Base-by-base conservation (phyloP, 257 asterid species). In the Capsicum baccatum region DNA sequence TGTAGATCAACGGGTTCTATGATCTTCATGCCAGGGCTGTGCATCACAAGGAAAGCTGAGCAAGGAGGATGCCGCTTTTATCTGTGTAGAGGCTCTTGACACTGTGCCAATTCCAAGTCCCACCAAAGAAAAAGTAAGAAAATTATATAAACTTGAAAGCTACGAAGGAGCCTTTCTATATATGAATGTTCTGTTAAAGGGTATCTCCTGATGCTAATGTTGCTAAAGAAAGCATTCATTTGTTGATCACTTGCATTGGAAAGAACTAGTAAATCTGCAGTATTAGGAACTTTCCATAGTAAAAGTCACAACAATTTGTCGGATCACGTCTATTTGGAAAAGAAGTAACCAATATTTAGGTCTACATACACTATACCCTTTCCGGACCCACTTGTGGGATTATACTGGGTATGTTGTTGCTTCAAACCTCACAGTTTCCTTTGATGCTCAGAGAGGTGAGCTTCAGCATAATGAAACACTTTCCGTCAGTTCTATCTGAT, bases 1-100 rank as follows among this genome's bases (percentile, higher is more conserved):
- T 5, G 2, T 52, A 14, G 26, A 55, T 78, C 62, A 66, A 59
- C 62, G 58, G 48, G 59, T 64, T 76, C n/a, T 6, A 83, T 74
- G 70, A 33, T 78, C 35, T 83, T 16, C 66, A 74, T 89, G 85
- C 59, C 92, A 96, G 99, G 98, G 95, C 9, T 54, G 94, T 87
- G 92, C 98, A 54, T 89, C 87, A 52, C 89, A 85, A 83, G 98
- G 99, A 82, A 91, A 92, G 79, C 93, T 94, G 78, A 94, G 97
- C 92, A 94, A 96, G 89, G 98, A 94, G 89, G 99, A 94, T 83
- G 98, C 99, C 1, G 97, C 99, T 64, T 92, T 91, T 86, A 88
- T 96, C 84, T 96, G 99, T 76, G 95, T 91, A 5, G 96, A 93
- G 88, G 98, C 98, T 71, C 92, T 96, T 39, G 92, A 91, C 64